Percentiles rank a stretch among this genome's conserved stretches.
phyloP scores from a whole-genome alignment of 768 basidiomycete species.

The Rhizopogon salebrosus region DNA sequence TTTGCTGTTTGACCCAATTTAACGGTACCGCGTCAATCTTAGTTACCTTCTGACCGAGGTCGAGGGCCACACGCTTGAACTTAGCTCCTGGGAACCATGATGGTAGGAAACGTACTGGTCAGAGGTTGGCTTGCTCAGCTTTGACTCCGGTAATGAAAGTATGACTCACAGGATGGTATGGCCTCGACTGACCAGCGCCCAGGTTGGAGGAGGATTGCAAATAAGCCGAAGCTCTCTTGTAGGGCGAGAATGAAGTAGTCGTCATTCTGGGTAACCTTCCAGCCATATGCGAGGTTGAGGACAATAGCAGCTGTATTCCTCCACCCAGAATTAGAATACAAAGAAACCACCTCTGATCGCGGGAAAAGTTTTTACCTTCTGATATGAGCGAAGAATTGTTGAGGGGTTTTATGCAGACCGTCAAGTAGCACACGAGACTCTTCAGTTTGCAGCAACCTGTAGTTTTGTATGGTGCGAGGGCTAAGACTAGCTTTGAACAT shows the following conservation, averaged over 20 bases:
- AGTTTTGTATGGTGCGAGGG: background rate
- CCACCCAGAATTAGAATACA: background rate
- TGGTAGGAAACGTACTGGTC: slow-evolving; percentile 6
- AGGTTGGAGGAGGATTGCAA: background rate
- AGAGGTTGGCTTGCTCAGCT: background rate
- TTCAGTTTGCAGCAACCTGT: background rate
- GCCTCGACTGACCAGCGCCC: background rate
- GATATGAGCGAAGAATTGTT: background rate
- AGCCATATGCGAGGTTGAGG: background rate
- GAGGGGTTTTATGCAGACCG: background rate
- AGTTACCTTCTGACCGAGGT: slow-evolving; percentile 5
- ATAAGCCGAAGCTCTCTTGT: background rate
- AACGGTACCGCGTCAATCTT: slow-evolving; percentile 10
- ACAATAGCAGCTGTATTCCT: background rate
- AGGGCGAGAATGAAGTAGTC: background rate
- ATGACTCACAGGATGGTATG: background rate
- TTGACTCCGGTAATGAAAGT: background rate
- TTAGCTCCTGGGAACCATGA: slow-evolving; percentile 17
- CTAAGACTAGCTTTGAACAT: background rate
- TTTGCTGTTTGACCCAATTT: slow-evolving; percentile 8
- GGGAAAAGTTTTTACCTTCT: background rate
- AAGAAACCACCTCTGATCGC: background rate
- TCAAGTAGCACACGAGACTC: background rate
- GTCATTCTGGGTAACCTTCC: background rate
- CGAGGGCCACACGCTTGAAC: slow-evolving; percentile 11